These are phyloP conservation scores for Curvularia spicifera DNA, from an alignment of 2,329 filamentous ascomycete species.

Conservation along the genomic window DNA sequence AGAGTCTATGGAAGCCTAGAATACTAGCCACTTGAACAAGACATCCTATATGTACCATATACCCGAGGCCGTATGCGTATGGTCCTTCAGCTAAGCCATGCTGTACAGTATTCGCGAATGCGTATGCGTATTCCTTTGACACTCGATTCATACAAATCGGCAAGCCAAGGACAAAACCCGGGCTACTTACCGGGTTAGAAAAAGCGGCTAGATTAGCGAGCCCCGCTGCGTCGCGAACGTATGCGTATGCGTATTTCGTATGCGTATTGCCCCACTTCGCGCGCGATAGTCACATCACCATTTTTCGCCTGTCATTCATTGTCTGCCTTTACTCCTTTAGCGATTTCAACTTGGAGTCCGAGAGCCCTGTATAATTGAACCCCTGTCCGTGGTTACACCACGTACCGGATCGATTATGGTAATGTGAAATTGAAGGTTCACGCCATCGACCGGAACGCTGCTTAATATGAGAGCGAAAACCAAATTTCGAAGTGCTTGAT, in stretches of 20 bases:
- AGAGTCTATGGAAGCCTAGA: not conserved
- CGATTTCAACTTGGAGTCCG: constrained; percentile 15
- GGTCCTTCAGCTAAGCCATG: not conserved
- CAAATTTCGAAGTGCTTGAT: constrained; percentile 7
- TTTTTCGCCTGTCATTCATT: not conserved
- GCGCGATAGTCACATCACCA: not conserved
- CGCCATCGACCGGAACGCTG: constrained; percentile 16
- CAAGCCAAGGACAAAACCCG: not conserved
- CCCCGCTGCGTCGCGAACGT: not conserved
- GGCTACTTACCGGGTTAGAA: not conserved
- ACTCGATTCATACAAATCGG: not conserved
- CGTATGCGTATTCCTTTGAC: constrained; percentile 3
- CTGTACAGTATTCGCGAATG: not conserved
- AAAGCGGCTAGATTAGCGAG: not conserved
- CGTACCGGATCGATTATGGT: constrained; percentile 12
- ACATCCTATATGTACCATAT: not conserved
- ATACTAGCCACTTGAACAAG: not conserved
- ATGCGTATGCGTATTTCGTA: constrained; percentile 5
- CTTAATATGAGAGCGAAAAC: constrained; percentile 10
- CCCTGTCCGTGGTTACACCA: constrained; percentile 11
- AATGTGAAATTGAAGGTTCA: constrained; percentile 19
- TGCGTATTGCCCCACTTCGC: not conserved
- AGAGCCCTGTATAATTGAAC: constrained; percentile 13
- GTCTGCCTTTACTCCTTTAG: not conserved
- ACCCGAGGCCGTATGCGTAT: not conserved